phyloP scores from a whole-genome alignment of 345 rosid genomes.

The Sonneratia caseolaris region DNA sequence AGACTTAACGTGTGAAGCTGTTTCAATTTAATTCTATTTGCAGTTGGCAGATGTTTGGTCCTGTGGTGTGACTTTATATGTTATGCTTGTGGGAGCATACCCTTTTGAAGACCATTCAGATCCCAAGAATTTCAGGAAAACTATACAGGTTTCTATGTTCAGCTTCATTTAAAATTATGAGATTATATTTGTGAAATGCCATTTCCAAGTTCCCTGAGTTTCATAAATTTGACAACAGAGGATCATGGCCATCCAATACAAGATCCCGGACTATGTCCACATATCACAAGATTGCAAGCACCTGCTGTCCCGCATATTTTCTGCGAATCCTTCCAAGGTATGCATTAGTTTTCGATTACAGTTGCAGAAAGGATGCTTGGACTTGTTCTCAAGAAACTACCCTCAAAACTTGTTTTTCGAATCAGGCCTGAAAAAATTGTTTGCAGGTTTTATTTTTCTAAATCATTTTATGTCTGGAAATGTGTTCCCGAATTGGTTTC shows the following conservation, averaged over 20 bases:
- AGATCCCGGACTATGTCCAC: constrained; percentile 81
- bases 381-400: neutral
- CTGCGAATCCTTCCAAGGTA: constrained; percentile 65
- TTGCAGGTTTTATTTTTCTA: no score
- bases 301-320: constrained; percentile 75
- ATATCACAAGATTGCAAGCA: constrained; percentile 70
- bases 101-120: constrained; percentile 86
- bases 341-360: neutral
- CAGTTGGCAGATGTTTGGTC: constrained; percentile 97
- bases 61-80: constrained; percentile 89
- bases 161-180: neutral
- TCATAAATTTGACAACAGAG: constrained; percentile 33
- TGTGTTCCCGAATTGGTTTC: neutral
- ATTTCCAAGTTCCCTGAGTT: neutral
- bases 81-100: constrained; percentile 88
- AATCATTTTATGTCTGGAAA: no score
- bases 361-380: neutral
- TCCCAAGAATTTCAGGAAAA: constrained; percentile 84
- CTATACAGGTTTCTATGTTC: constrained; percentile 51
- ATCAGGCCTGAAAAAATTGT: no score
- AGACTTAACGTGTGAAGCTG: neutral
- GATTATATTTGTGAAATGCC: neutral
- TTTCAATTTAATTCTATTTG: constrained; percentile 2
- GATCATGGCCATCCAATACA: constrained; percentile 82
- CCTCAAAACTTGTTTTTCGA: neutral